phyloP scores from a whole-genome alignment of 2,329 filamentous ascomycete species.

The Paracorniculantispora psalliotae region DNA sequence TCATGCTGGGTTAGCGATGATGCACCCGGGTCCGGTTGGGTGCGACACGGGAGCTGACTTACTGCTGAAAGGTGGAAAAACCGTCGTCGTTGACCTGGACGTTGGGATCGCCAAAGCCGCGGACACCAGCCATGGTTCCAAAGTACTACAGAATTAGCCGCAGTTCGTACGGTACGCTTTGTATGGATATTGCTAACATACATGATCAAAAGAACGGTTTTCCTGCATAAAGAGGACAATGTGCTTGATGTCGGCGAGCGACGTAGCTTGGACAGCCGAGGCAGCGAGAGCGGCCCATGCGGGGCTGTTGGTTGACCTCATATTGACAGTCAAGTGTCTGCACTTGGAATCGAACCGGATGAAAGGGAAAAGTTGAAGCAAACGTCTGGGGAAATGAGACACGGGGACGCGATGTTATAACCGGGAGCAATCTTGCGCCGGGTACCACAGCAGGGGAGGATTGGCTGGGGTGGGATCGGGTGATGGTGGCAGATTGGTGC shows the following conservation, averaged over 20 bases:
- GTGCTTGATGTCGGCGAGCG: constrained; percentile 48
- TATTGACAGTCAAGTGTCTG: background rate
- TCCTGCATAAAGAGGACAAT: constrained; percentile 54
- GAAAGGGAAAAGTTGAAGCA: background rate
- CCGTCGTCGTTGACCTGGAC: constrained; percentile 28
- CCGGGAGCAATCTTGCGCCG: background rate
- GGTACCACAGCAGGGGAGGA: constrained; percentile 1
- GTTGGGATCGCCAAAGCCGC: constrained; percentile 46
- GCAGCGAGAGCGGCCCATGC: constrained; percentile 9
- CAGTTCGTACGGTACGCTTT: too few relatives aligned
- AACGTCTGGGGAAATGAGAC: background rate
- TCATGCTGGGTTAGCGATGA: background rate
- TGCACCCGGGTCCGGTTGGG: background rate
- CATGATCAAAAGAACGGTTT: constrained; percentile 30
- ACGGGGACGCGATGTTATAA: background rate
- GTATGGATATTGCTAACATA: too few relatives aligned
- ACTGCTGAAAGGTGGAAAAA: constrained; percentile 45
- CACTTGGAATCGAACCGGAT: background rate
- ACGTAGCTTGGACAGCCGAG: constrained; percentile 27
- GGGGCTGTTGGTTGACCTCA: background rate
- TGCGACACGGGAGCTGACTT: constrained; percentile 19
- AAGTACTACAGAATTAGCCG: constrained; percentile 37
- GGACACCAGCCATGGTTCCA: constrained; percentile 48
- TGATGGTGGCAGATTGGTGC: background rate
- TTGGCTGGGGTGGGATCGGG: background rate